Conservation (phyloP, 306 rosid species). For the Mimosa bimucronata region DNA sequence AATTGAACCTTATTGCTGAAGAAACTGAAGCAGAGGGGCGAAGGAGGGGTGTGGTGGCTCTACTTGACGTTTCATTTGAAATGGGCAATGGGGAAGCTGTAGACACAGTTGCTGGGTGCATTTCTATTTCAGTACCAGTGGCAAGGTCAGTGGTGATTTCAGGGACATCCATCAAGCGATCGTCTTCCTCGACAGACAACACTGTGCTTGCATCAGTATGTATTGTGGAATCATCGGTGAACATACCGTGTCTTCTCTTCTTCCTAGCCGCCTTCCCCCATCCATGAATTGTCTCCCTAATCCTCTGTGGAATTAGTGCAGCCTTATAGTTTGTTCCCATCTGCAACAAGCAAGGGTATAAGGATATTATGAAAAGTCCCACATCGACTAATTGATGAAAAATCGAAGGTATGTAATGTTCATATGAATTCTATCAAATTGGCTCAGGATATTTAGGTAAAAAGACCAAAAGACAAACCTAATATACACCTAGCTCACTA, state of each 20-base stretch:
- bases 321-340: constrained; percentile 99
- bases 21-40: constrained; percentile 70
- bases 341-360: constrained; percentile 45
- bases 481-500: too few species aligned
- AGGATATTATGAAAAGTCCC: too few species aligned
- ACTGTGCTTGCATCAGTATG: constrained; percentile 85
- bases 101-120: constrained; percentile 48
- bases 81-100: constrained; percentile 43
- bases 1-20: constrained; percentile 39
- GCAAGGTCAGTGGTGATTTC: constrained; percentile 30
- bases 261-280: constrained; percentile 90
- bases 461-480: too few species aligned
- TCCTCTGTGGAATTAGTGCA: constrained; percentile 82
- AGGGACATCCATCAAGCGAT: constrained; percentile 44
- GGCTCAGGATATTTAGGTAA: too few species aligned
- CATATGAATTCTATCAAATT: too few species aligned
- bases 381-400: too few species aligned
- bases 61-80: constrained; percentile 65
- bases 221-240: constrained; percentile 73
- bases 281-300: constrained; percentile 90
- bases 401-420: too few species aligned
- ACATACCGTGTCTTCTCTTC: constrained; percentile 75
- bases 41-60: constrained; percentile 74
- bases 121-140: constrained; percentile 49
- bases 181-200: constrained; percentile 75